A percentile compares a stretch with the other conserved stretches of the same genome.
Evolutionary conservation across 2,329 filamentous ascomycete genomes (phyloP).

Genomic region (Hypoxylon sp.): DNA sequence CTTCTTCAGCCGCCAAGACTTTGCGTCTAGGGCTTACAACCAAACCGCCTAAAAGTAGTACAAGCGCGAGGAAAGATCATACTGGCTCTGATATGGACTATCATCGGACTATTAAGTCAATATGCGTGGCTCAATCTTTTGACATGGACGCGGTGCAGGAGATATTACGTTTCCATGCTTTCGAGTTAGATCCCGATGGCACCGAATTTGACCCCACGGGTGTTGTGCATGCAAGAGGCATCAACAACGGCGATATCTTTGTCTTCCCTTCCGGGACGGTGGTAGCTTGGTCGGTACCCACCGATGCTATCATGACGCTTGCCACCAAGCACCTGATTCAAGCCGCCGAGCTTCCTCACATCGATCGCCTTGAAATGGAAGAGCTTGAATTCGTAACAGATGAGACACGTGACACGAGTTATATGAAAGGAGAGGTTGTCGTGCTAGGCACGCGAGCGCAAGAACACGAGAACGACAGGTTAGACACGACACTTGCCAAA

Average conservation of each 20-base stretch:
- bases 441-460: constrained; percentile 83
- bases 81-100: constrained; percentile 54
- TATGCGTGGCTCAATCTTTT: constrained; percentile 75
- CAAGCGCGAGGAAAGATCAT: constrained; percentile 60
- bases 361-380: constrained; percentile 82
- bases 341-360: constrained; percentile 82
- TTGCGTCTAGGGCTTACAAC: constrained; percentile 88
- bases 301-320: constrained; percentile 77
- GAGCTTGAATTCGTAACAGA: constrained; percentile 91
- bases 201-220: constrained; percentile 73
- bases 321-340: constrained; percentile 80
- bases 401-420: constrained; percentile 77
- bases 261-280: constrained; percentile 95
- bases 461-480: constrained; percentile 56
- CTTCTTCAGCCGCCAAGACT: constrained; percentile 70
- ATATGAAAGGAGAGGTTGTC: constrained; percentile 89
- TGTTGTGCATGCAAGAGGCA: constrained; percentile 73
- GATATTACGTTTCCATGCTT: constrained; percentile 71
- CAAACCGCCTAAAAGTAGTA: constrained; percentile 67
- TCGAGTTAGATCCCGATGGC: constrained; percentile 72
- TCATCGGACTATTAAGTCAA: constrained; percentile 66
- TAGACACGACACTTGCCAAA: constrained; percentile 83
- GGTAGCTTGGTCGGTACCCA: constrained; percentile 90
- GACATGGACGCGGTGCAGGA: constrained; percentile 73
- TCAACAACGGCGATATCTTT: constrained; percentile 86